Conservation (phyloP, 1,284 basidiomycete genomes). For the Malassezia pachydermatis region DNA sequence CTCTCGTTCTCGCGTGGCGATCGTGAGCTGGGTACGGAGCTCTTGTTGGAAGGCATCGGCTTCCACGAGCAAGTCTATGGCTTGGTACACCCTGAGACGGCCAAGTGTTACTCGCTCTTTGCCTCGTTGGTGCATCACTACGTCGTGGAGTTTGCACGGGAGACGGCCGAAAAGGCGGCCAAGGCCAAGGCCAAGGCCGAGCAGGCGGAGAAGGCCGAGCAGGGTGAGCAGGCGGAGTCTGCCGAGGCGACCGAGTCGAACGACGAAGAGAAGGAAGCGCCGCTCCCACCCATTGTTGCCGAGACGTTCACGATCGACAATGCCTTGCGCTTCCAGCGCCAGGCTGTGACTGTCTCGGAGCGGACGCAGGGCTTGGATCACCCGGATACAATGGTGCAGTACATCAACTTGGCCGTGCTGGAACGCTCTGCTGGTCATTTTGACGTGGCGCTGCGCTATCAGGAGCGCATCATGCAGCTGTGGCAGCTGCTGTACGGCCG, state of each 20-base stretch:
- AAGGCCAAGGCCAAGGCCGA: constrained; percentile 20
- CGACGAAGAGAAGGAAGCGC: background rate
- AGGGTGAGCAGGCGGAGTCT: background rate
- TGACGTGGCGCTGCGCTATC: constrained; percentile 51
- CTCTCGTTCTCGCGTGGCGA: constrained; percentile 52
- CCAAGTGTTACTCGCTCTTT: constrained; percentile 53
- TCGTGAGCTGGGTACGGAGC: constrained; percentile 52
- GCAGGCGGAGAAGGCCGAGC: constrained; percentile 16
- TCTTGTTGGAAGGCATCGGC: constrained; percentile 54
- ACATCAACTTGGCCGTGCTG: constrained; percentile 55
- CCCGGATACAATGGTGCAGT: constrained; percentile 54
- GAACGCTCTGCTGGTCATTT: constrained; percentile 51
- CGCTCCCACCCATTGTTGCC: constrained; percentile 28
- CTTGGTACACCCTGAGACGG: constrained; percentile 55
- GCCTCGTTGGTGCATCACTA: constrained; percentile 50
- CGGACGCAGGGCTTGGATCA: constrained; percentile 54
- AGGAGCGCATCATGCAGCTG: constrained; percentile 53
- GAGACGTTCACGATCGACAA: constrained; percentile 49
- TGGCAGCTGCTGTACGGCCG: constrained; percentile 54
- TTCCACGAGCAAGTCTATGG: constrained; percentile 56
- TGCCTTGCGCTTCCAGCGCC: constrained; percentile 53
- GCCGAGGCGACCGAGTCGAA: constrained; percentile 7
- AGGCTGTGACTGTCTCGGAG: constrained; percentile 55
- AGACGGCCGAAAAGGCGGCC: constrained; percentile 27
- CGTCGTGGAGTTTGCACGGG: constrained; percentile 23